These are phyloP conservation scores for Escovopsis sp. DNA, from an alignment of 2,329 filamentous ascomycete genomes.

Conservation along the genomic window DNA sequence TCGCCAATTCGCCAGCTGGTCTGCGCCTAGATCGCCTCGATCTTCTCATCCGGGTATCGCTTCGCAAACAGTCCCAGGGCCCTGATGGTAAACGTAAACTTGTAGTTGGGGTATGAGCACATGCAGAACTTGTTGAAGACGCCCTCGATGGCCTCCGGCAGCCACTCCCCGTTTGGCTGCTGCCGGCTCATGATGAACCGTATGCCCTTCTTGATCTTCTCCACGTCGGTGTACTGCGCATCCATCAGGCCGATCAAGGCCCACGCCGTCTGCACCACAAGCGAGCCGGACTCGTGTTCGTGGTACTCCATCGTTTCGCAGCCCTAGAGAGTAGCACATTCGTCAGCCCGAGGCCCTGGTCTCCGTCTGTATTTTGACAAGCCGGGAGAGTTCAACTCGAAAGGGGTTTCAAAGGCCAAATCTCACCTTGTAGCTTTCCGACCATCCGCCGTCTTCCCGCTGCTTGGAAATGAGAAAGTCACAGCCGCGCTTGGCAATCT, in stretches of 20 bases:
- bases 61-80: constrained; percentile 79
- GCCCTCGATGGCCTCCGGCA: constrained; percentile 89
- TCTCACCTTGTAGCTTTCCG: constrained; percentile 69
- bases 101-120: constrained; percentile 99
- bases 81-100: constrained; percentile 89
- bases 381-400: too few species aligned
- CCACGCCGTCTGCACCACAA: constrained; percentile 94
- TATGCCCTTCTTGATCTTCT: constrained; percentile 58
- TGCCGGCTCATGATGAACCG: constrained; percentile 74
- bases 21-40: too few species aligned
- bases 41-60: constrained; percentile 50
- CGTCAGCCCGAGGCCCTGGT: too few species aligned
- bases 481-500: constrained; percentile 58
- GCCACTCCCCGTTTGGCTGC: constrained; percentile 81
- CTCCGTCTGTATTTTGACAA: too few species aligned
- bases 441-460: constrained; percentile 85
- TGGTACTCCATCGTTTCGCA: constrained; percentile 65
- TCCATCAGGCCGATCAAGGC: constrained; percentile 70
- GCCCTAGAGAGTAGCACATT: constrained; percentile 30
- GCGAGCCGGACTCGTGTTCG: constrained; percentile 60
- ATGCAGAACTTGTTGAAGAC: constrained; percentile 99
- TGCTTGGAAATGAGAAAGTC: constrained; percentile 78
- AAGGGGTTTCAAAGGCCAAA: not conserved
- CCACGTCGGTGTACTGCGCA: constrained; percentile 62
- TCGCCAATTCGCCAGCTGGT: too few species aligned